Evolutionary conservation across 306 rosid genomes (phyloP).

Genomic region (Quercus ilex): DNA sequence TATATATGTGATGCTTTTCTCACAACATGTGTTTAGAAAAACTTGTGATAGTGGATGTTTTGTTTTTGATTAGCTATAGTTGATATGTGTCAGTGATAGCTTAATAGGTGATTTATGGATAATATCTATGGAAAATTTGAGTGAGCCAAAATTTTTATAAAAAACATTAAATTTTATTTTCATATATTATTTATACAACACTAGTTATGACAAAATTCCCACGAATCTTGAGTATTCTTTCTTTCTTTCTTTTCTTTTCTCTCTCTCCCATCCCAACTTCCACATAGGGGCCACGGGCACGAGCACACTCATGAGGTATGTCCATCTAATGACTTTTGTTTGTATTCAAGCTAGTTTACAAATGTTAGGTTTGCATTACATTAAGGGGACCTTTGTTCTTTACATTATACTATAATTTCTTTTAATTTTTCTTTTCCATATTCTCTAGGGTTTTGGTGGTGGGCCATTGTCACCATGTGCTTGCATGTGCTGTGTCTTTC

Average conservation of each 20-base stretch:
- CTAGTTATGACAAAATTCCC: not conserved
- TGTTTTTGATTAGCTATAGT: not conserved
- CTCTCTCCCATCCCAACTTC: constrained; percentile 15
- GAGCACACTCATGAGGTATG: constrained; percentile 29
- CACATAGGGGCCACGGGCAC: constrained; percentile 38
- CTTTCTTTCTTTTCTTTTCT: too few relatives aligned
- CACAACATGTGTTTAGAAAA: too few relatives aligned
- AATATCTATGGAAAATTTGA: not conserved
- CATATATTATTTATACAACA: too few relatives aligned
- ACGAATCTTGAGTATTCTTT: not conserved
- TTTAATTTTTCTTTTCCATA: constrained; percentile 17
- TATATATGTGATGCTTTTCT: too few relatives aligned
- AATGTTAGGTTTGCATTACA: constrained; percentile 64
- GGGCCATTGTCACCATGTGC: constrained; percentile 93
- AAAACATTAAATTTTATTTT: not conserved
- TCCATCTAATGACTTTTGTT: constrained; percentile 49
- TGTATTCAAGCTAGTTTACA: constrained; percentile 52
- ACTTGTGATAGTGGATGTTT: too few relatives aligned
- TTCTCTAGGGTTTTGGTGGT: constrained; percentile 61
- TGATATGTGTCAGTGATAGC: too few relatives aligned
- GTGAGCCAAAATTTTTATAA: not conserved
- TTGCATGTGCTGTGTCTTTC: constrained; percentile 93
- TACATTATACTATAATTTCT: constrained; percentile 2
- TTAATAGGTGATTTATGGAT: not conserved
- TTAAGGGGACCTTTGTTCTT: constrained; percentile 45